Conservation (phyloP, 768 basidiomycete species). For the Russula earlei region DNA sequence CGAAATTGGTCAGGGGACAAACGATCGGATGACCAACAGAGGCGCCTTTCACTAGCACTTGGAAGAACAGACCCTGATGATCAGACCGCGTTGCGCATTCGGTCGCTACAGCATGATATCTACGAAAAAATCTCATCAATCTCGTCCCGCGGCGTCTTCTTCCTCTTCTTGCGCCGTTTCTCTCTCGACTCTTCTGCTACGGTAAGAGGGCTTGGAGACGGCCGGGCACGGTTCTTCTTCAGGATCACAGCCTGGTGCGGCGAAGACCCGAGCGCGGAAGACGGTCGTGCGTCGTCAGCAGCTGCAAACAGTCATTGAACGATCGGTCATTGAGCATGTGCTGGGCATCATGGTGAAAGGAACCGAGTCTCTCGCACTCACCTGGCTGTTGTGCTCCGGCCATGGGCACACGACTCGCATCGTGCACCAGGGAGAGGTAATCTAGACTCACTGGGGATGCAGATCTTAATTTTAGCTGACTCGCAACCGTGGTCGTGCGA, state of each 20-base stretch:
- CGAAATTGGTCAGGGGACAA: too few relatives aligned
- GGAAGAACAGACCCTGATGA: too few relatives aligned
- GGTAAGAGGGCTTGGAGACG: neutral
- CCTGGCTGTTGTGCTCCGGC: neutral
- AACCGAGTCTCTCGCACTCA: neutral
- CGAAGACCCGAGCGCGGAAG: neutral
- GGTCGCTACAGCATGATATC: neutral
- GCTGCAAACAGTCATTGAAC: neutral
- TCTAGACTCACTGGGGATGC: neutral
- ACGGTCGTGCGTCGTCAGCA: neutral
- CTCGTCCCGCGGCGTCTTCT: conserved; percentile 9
- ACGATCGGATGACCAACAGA: too few relatives aligned
- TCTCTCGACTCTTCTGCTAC: neutral
- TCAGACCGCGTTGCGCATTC: too few relatives aligned
- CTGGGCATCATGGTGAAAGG: too few relatives aligned
- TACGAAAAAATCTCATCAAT: conserved; percentile 20
- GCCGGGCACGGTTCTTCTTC: conserved; percentile 5
- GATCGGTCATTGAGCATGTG: neutral
- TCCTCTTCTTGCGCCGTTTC: neutral
- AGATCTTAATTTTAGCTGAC: neutral
- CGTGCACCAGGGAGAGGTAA: neutral
- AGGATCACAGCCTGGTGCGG: neutral
- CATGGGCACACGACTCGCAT: neutral
- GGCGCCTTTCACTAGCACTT: too few relatives aligned
- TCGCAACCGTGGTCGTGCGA: neutral